Conservation (phyloP, 2,329 filamentous ascomycete species). For the Corniculantispora saksenae region DNA sequence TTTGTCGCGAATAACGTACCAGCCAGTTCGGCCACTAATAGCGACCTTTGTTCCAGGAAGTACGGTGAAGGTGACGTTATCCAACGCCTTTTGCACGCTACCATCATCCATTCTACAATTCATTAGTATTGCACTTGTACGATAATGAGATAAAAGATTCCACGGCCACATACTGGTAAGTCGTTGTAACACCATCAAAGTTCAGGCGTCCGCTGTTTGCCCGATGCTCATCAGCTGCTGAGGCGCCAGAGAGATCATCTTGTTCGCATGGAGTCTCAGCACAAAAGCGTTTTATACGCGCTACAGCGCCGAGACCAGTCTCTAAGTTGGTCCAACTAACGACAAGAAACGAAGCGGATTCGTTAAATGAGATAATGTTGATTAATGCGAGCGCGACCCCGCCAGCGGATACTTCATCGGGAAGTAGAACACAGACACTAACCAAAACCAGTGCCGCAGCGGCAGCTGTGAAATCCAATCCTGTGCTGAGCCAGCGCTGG, state of each 20-base stretch:
- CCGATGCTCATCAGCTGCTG: neutral
- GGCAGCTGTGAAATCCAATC: slow-evolving; percentile 23
- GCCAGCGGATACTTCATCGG: neutral
- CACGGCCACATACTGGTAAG: neutral
- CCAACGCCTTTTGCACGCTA: neutral
- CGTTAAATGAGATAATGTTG: neutral
- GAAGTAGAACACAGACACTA: neutral
- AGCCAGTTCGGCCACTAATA: slow-evolving; percentile 9
- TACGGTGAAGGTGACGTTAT: neutral
- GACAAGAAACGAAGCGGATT: neutral
- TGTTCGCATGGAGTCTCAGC: neutral
- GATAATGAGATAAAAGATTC: neutral
- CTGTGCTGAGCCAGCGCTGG: slow-evolving; percentile 17
- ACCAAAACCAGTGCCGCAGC: slow-evolving; percentile 25
- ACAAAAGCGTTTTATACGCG: neutral
- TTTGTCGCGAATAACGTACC: neutral
- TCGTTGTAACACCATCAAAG: neutral
- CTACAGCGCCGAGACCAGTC: neutral
- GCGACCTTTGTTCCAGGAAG: neutral
- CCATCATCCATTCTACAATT: neutral
- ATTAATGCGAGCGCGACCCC: neutral
- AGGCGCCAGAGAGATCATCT: neutral
- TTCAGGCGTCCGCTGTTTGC: neutral
- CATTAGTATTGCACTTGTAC: neutral
- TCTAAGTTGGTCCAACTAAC: neutral